Evolutionary conservation across 257 asterid species (phyloP).

Genomic region (Henckelia pumila): DNA sequence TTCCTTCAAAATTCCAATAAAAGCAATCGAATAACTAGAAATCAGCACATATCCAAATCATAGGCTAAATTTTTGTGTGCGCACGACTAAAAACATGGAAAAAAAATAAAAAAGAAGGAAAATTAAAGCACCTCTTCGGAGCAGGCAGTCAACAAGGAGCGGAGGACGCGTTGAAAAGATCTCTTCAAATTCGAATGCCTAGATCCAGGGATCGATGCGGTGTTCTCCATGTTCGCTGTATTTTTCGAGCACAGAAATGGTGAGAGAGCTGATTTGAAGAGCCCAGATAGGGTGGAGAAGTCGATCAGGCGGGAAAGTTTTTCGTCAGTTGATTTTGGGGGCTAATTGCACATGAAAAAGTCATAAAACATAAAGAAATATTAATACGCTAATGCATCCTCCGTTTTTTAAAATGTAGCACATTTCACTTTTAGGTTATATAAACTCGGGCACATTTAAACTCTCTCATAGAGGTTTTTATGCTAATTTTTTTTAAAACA

Average conservation of each 20-base stretch:
- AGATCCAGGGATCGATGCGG: conserved; percentile 35
- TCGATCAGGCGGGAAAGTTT: conserved; percentile 32
- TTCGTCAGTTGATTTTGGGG: no score
- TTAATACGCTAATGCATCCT: no score
- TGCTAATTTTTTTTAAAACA: no score
- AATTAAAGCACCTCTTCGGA: conserved; percentile 45
- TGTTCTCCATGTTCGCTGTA: conserved; percentile 31
- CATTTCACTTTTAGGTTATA: no score
- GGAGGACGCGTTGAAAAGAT: conserved; percentile 42
- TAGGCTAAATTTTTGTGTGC: no score
- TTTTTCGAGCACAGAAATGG: neutral
- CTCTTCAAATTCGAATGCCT: conserved; percentile 49
- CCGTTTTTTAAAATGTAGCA: no score
- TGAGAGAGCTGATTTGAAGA: neutral
- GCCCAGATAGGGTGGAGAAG: neutral
- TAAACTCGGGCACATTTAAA: no score
- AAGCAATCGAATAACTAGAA: neutral
- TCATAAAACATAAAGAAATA: no score
- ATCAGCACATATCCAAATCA: neutral
- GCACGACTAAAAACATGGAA: neutral
- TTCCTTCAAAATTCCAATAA: conserved; percentile 27
- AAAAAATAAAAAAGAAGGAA: neutral
- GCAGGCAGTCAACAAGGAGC: conserved; percentile 48
- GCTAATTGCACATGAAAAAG: no score
- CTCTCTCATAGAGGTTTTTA: no score